Evolutionary conservation across 192 early-diverging fungal genomes (phyloP), one percentile per base, ranked within the genome.

Genomic region (Coemansia javaensis): DNA sequence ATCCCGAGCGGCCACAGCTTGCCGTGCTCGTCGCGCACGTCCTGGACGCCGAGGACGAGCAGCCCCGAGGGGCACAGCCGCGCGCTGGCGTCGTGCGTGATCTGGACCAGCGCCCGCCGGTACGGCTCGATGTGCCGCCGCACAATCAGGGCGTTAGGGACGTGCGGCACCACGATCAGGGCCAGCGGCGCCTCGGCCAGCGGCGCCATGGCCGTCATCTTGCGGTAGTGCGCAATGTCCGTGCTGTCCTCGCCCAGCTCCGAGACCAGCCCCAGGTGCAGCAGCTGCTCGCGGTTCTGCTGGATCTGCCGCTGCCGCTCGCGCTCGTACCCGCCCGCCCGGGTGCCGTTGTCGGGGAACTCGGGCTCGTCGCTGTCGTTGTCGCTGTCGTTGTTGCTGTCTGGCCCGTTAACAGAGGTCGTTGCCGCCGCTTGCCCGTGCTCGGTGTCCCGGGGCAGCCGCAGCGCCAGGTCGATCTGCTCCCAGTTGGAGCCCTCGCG

Each of bases 401-500:
- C 28, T 30, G 28, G 7, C 28, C 1, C 28, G 9, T 9, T 9
- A 4, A 1, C 28, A 1, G 28, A 16, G n/a, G 10, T 35, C 56
- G 27, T 36, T 32, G n/a, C 24, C 35, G 12, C 18, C 32, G 16
- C 40, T n/a, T n/a, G n/a, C n/a, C n/a, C 10, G 21, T n/a, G 21
- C 16, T 20, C 25, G 20, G 22, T 7, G 21, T 40, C 21, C 24
- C 14, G 10, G 11, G 24, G 16, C 32, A 15, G 32, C 14, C 1
- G 21, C 20, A 88, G 80, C 1, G 57, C 57, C 10, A 90, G 63
- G 10, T 72, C 63, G 10, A 89, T 66, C 41, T 90, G 81, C 54
- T 90, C 86, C 89, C 89, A 94, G 43, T 86, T 84, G 28, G 77
- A 62, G 21, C 74, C 77, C 63, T 94, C 88, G 27, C 69, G 77